phyloP scores from a whole-genome alignment of 1,284 basidiomycete genomes.

The Fistulinella cinereoalba region DNA sequence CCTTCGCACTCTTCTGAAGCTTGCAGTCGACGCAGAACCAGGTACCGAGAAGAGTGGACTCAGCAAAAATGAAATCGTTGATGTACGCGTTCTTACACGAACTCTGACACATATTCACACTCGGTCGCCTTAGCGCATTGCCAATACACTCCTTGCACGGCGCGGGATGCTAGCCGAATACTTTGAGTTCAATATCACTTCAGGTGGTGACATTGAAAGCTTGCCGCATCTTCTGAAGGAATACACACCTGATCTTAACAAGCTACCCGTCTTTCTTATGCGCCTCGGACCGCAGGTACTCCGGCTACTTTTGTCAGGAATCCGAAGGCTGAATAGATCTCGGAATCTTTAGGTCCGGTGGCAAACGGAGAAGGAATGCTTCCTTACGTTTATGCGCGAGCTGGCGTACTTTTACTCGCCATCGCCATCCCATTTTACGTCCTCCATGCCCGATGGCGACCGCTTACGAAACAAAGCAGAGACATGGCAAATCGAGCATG shows the following conservation, averaged over 20 bases:
- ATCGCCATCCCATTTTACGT: conserved; percentile 19
- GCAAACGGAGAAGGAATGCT: conserved; percentile 83
- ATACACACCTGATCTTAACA: conserved; percentile 84
- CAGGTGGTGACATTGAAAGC: conserved; percentile 63
- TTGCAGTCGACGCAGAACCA: conserved; percentile 79
- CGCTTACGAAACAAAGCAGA: conserved; percentile 52
- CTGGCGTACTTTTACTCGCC: conserved; percentile 90
- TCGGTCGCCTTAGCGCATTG: conserved; percentile 50
- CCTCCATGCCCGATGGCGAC: conserved; percentile 29
- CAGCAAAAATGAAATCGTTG: conserved; percentile 59
- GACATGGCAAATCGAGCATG: conserved; percentile 84
- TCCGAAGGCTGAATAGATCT: not conserved
- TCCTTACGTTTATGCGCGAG: conserved; percentile 82
- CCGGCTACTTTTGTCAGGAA: conserved; percentile 9
- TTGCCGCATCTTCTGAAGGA: conserved; percentile 82
- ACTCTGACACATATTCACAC: not conserved
- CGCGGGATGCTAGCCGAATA: conserved; percentile 92
- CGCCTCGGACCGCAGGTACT: conserved; percentile 81
- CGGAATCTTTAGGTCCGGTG: conserved; percentile 85
- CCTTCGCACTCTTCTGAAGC: conserved; percentile 66
- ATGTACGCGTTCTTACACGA: conserved; percentile 50
- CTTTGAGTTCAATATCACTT: conserved; percentile 75
- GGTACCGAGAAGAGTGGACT: conserved; percentile 48
- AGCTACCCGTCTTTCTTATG: conserved; percentile 83
- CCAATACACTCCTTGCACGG: conserved; percentile 51